These are phyloP conservation scores for Eucalyptus urophylla DNA, from an alignment of 345 rosid genomes.

Conservation along the genomic window DNA sequence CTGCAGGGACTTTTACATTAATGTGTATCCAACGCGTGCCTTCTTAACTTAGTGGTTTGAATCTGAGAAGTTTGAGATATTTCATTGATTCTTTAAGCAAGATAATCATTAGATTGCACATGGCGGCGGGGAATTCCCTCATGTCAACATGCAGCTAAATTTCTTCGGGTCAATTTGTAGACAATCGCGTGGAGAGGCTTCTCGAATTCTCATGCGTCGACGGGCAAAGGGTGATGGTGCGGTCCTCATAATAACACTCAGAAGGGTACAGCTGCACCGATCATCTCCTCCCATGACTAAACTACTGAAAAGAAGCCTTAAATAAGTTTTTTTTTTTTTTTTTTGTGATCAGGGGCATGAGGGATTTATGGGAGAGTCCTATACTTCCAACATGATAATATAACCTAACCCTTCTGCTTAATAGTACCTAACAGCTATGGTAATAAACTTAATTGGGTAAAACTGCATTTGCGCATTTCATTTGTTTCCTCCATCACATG, in stretches of 20 bases:
- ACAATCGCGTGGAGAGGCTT: background rate
- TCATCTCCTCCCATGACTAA: background rate
- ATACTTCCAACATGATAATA: background rate
- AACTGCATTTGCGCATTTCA: background rate
- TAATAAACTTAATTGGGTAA: background rate
- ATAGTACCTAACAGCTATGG: background rate
- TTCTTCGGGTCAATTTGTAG: background rate
- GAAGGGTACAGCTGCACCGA: background rate
- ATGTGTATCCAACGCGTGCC: background rate
- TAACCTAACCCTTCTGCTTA: background rate
- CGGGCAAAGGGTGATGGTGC: fast-evolving
- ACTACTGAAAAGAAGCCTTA: background rate
- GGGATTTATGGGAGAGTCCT: background rate
- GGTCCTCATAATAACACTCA: background rate
- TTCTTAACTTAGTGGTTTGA: background rate
- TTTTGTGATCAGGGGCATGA: background rate
- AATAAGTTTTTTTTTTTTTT: too few species aligned
- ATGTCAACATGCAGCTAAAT: too few species aligned
- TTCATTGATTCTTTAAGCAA: background rate
- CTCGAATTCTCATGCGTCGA: background rate
- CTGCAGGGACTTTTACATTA: background rate
- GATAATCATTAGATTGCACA: background rate
- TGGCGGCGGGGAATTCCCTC: background rate
- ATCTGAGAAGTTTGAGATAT: background rate
- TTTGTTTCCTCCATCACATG: background rate